Conservation (phyloP, 371 early-diverging fungal genomes). For the Rhizomucor pusillus region DNA sequence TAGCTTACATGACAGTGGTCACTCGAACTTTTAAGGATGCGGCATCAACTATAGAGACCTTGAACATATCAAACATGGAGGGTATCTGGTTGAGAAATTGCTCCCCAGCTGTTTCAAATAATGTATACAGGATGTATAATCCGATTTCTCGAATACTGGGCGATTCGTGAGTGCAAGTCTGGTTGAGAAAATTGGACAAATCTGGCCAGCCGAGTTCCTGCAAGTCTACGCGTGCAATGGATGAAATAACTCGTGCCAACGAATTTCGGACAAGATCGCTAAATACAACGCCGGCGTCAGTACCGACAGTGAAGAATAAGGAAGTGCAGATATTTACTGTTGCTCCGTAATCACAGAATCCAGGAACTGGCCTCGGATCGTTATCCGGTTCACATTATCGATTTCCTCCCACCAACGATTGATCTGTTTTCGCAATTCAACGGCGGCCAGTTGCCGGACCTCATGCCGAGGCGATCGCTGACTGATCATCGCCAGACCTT, state of each 20-base stretch:
- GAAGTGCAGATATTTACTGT: slow-evolving; percentile 42
- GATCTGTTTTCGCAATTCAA: slow-evolving; percentile 85
- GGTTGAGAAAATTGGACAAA: slow-evolving; percentile 72
- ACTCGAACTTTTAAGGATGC: slow-evolving; percentile 36
- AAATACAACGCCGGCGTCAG: slow-evolving; percentile 13
- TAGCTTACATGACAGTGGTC: background rate
- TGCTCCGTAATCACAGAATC: slow-evolving; percentile 69
- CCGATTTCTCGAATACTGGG: slow-evolving; percentile 86
- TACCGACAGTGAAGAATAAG: slow-evolving; percentile 52
- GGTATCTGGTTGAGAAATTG: slow-evolving; percentile 61
- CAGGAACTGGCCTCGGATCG: slow-evolving; percentile 64
- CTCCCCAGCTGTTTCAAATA: slow-evolving; percentile 84
- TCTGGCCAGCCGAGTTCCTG: slow-evolving; percentile 78
- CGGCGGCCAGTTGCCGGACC: slow-evolving; percentile 86
- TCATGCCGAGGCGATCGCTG: slow-evolving; percentile 51
- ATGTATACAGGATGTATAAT: slow-evolving; percentile 74
- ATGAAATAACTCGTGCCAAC: slow-evolving; percentile 83
- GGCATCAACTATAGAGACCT: slow-evolving; percentile 75
- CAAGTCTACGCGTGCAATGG: slow-evolving; percentile 81
- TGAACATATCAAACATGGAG: slow-evolving; percentile 70
- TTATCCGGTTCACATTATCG: slow-evolving; percentile 46
- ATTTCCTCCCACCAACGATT: slow-evolving; percentile 70
- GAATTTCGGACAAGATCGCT: slow-evolving; percentile 77
- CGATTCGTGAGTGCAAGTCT: slow-evolving; percentile 68
- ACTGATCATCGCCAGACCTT: slow-evolving; percentile 69